These are phyloP conservation scores for Geotrichum candidum DNA, from an alignment of 1,139 yeast species.

Conservation along the genomic window DNA sequence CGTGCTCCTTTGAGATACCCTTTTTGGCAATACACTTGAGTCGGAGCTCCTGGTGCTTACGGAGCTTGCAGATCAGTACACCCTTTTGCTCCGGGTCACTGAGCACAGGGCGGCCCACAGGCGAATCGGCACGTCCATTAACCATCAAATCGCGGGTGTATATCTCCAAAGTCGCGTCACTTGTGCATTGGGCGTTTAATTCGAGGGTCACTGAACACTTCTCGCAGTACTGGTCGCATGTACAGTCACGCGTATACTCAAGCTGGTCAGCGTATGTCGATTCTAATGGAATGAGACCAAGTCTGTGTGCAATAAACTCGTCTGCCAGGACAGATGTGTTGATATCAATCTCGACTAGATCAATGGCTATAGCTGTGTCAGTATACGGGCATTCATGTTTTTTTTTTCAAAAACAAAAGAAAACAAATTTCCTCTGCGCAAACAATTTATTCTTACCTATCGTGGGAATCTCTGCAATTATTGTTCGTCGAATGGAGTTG, in stretches of 20 bases:
- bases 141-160: slow-evolving; percentile 72
- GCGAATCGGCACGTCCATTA: slow-evolving; percentile 32
- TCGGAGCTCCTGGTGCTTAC: slow-evolving; percentile 87
- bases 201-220: slow-evolving; percentile 86
- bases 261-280: slow-evolving; percentile 69
- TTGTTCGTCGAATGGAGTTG: slow-evolving; percentile 82
- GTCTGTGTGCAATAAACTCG: slow-evolving; percentile 87
- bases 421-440: neutral
- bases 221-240: slow-evolving; percentile 95
- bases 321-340: slow-evolving; percentile 95
- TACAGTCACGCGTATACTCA: slow-evolving; percentile 83
- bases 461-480: slow-evolving; percentile 96
- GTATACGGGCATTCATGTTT: neutral
- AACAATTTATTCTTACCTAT: slow-evolving; percentile 26
- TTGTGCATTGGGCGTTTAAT: slow-evolving; percentile 79
- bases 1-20: slow-evolving; percentile 97
- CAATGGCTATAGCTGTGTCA: slow-evolving; percentile 57
- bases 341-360: slow-evolving; percentile 86
- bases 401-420: too few relatives aligned
- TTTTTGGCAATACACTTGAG: slow-evolving; percentile 92
- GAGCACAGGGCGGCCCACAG: slow-evolving; percentile 73
- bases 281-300: slow-evolving; percentile 85
- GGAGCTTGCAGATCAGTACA: slow-evolving; percentile 78
- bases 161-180: slow-evolving; percentile 82
- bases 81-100: slow-evolving; percentile 75